Percentiles rank a stretch among this genome's conserved stretches.
phyloP scores from a whole-genome alignment of 768 basidiomycete genomes.

The Mycena chlorophos region DNA sequence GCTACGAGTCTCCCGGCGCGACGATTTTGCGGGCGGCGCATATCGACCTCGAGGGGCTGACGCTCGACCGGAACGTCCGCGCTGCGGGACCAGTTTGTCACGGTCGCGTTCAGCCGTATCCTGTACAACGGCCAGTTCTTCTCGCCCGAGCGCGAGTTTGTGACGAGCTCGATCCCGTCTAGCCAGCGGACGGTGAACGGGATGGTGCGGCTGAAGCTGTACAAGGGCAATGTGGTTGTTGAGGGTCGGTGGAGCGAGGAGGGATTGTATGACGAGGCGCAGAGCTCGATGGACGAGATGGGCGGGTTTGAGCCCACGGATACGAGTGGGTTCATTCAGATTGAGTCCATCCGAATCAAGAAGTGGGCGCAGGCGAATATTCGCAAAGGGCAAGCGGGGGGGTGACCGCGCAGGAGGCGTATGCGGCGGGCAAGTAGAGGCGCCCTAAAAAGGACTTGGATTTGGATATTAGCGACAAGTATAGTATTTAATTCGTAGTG shows the following conservation, averaged over 20 bases:
- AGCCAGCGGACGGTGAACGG: constrained; percentile 98
- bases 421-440: constrained; percentile 58
- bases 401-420: constrained; percentile 76
- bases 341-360: constrained; percentile 97
- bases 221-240: constrained; percentile 95
- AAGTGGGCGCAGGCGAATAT: constrained; percentile 93
- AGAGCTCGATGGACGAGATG: constrained; percentile 98
- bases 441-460: neutral
- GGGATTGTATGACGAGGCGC: constrained; percentile 92
- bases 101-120: constrained; percentile 84
- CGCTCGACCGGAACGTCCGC: constrained; percentile 96
- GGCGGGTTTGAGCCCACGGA: constrained; percentile 97
- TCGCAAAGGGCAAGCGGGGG: constrained; percentile 82
- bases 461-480: neutral
- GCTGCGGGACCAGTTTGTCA: constrained; percentile 92
- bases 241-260: constrained; percentile 90
- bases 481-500: too few relatives aligned
- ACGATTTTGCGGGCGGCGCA: constrained; percentile 95
- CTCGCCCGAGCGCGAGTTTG: constrained; percentile 97
- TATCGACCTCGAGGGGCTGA: constrained; percentile 95
- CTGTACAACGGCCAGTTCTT: constrained; percentile 99
- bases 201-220: constrained; percentile 82
- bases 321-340: constrained; percentile 94
- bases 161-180: constrained; percentile 86
- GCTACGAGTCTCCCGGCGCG: constrained; percentile 96